Conservation (phyloP, 192 early-diverging fungal species). For the Gaertneriomyces semiglobifer region DNA sequence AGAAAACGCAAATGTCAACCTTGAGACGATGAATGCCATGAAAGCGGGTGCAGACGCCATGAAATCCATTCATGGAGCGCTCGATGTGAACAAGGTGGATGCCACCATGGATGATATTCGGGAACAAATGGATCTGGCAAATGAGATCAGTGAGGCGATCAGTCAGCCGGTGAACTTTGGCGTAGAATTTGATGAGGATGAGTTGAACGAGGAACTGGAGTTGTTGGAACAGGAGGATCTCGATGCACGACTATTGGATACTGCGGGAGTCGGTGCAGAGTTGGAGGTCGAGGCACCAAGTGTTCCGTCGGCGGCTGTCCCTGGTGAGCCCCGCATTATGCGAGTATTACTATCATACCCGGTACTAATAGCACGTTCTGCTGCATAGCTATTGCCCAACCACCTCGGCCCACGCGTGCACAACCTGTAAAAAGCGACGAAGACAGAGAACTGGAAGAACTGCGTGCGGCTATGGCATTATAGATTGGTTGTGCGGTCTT, state of each 20-base stretch:
- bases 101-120: slow-evolving; percentile 93
- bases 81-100: slow-evolving; percentile 92
- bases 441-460: slow-evolving; percentile 75
- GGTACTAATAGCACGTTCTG: background rate
- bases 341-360: background rate
- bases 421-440: slow-evolving; percentile 60
- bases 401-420: slow-evolving; percentile 34
- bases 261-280: slow-evolving; percentile 29
- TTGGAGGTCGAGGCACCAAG: slow-evolving; percentile 40
- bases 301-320: slow-evolving; percentile 62
- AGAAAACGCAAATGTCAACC: slow-evolving; percentile 92
- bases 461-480: slow-evolving; percentile 76
- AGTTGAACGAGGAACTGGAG: slow-evolving; percentile 85
- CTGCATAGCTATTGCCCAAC: slow-evolving; percentile 47
- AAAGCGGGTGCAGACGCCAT: slow-evolving; percentile 86
- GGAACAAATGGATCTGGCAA: slow-evolving; percentile 95
- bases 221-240: slow-evolving; percentile 90
- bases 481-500: slow-evolving; percentile 4
- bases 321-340: slow-evolving; percentile 48
- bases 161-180: slow-evolving; percentile 84
- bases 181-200: slow-evolving; percentile 90
- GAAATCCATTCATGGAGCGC: slow-evolving; percentile 83
- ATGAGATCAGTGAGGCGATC: slow-evolving; percentile 92
- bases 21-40: slow-evolving; percentile 95
- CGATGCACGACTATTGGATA: slow-evolving; percentile 77